These are phyloP conservation scores for Dendrobium chrysotoxum DNA, from an alignment of 106 monocot species.

Conservation along the genomic window DNA sequence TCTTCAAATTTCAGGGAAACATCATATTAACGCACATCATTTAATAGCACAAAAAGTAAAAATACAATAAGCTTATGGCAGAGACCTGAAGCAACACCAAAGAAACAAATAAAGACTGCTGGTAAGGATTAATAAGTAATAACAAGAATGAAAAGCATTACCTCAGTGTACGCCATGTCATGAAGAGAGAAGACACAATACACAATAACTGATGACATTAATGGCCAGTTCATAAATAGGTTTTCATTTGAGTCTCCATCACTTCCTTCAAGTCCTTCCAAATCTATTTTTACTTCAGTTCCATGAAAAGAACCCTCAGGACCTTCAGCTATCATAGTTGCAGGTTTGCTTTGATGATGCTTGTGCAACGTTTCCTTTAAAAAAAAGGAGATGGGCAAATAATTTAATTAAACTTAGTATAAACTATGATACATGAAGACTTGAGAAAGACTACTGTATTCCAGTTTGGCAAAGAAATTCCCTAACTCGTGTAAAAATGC, in stretches of 20 bases:
- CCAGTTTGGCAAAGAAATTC: no score
- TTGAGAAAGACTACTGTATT: background rate
- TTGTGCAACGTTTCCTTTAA: constrained; percentile 33
- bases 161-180: constrained; percentile 70
- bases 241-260: constrained; percentile 12
- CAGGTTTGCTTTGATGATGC: constrained; percentile 15
- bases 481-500: no score
- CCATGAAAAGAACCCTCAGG: constrained; percentile 17
- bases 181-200: constrained; percentile 64
- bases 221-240: constrained; percentile 53
- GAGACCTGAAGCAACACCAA: background rate
- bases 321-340: constrained; percentile 16
- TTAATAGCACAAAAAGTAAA: background rate
- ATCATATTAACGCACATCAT: background rate
- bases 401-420: background rate
- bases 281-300: constrained; percentile 8
- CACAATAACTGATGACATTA: constrained; percentile 61
- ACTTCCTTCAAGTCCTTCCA: constrained; percentile 10
- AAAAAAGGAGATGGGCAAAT: background rate
- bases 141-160: constrained; percentile 14
- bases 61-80: background rate
- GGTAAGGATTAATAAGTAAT: background rate
- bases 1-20: background rate
- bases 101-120: background rate
- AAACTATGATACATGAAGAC: background rate